These are phyloP conservation scores for Plasmodium coatneyi DNA, from an alignment of 169 alveolate species.

Conservation along the genomic window DNA sequence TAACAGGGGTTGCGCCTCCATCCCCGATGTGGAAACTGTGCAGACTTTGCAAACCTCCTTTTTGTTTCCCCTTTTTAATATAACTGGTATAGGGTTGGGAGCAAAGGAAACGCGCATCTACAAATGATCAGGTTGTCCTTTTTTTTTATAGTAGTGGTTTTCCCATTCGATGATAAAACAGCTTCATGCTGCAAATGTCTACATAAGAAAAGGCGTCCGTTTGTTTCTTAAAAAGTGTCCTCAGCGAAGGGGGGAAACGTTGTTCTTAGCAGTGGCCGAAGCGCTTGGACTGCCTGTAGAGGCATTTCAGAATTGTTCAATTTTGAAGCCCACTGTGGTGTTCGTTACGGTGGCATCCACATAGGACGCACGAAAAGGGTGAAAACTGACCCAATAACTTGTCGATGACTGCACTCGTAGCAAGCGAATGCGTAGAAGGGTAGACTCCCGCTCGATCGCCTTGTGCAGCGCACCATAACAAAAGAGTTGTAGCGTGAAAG, in stretches of 20 bases:
- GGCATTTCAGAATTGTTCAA: not conserved
- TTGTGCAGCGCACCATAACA: not conserved
- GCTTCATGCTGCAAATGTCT: not conserved
- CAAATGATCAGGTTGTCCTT: not conserved
- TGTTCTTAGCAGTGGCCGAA: not conserved
- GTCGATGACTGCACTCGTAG: not conserved
- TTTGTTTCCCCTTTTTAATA: not conserved
- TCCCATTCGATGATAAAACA: not conserved
- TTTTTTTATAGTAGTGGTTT: not conserved
- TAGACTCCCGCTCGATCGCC: not conserved
- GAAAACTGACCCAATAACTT: not conserved
- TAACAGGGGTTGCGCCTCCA: not conserved
- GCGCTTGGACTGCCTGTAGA: not conserved
- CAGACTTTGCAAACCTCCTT: not conserved
- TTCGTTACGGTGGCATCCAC: not conserved
- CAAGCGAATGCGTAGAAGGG: not conserved
- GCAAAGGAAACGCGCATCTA: not conserved
- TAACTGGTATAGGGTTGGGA: not conserved
- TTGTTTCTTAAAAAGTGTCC: not conserved
- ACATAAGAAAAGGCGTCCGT: not conserved
- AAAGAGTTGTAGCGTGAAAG: not conserved
- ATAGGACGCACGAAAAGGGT: not conserved
- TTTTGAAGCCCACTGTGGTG: not conserved
- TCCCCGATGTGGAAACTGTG: not conserved
- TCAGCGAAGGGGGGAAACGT: not conserved